phyloP scores from a whole-genome alignment of 495 filamentous ascomycete species.

The Cudoniella acicularis region DNA sequence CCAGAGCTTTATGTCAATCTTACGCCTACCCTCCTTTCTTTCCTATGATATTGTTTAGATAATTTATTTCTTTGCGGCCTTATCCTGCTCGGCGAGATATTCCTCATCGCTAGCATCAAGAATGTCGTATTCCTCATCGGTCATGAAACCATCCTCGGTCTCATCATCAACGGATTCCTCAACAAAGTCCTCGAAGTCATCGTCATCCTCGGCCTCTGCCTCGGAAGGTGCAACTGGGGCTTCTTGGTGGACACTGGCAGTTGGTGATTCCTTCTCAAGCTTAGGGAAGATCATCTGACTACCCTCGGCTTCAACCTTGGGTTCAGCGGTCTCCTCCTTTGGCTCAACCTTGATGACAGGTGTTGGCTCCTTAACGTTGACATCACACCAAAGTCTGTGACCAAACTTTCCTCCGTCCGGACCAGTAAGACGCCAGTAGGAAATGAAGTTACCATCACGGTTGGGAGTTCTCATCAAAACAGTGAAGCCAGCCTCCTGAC shows the following conservation, averaged over 20 bases:
- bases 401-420: constrained; percentile 81
- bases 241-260: constrained; percentile 63
- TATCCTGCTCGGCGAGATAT: constrained; percentile 47
- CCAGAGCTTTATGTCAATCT: constrained; percentile 15
- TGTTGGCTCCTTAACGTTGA: constrained; percentile 56
- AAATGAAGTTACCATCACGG: constrained; percentile 71
- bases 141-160: constrained; percentile 69
- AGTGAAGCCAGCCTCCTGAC: constrained; percentile 74
- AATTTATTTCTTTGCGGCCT: constrained; percentile 22
- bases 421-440: constrained; percentile 93
- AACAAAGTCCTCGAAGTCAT: constrained; percentile 63
- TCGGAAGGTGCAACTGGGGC: constrained; percentile 25
- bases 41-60: neutral
- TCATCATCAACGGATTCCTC: constrained; percentile 60
- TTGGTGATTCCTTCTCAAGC: constrained; percentile 90
- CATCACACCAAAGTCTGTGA: constrained; percentile 91
- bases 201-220: constrained; percentile 48
- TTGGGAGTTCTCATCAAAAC: constrained; percentile 77
- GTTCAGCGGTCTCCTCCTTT: constrained; percentile 25
- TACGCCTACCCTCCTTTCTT: constrained; percentile 5
- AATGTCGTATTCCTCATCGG: constrained; percentile 97
- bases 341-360: constrained; percentile 27
- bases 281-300: constrained; percentile 92
- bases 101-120: constrained; percentile 95
- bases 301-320: constrained; percentile 15